Base-by-base conservation (phyloP, 2,329 filamentous ascomycete genomes). In the Ilyonectria robusta region DNA sequence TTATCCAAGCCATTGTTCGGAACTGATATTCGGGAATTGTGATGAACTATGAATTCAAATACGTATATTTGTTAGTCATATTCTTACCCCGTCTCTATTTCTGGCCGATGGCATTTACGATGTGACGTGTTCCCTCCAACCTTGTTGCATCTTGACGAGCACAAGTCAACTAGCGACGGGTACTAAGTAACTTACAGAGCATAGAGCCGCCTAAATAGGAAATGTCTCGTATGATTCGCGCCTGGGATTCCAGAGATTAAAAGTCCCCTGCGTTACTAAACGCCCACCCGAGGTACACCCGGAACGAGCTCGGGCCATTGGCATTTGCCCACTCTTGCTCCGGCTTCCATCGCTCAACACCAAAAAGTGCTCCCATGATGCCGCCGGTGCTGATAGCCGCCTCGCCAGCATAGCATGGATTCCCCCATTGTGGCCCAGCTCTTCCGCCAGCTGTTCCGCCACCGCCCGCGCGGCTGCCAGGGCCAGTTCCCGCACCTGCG, bases 401-500 rank as follows among this genome's bases (percentile, higher is more conserved):
- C 35, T 58, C 54, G 47, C 47, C 55, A 46, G 58, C 50, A 15
- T 48, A 72, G 72, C 72, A 97, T 97, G 94, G 94, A 97, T 83
- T 95, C 93, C 19, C 92, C 92, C 66, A 84, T 93, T 69, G 87
- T 94, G 72, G 89, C 89, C 55, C 92, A 92, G 78, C 87, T 97
- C 78, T 95, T 98, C 77, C 90, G 93, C 76, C 93, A 94, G 84
- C 89, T 98, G 47, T 97, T 97, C 76, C 89, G 90, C 50, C 93
- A 95, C 76, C 77, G 80, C 7, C 76, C 80, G 2, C 74, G 75
- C 17, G 80, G 79, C 40, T 82, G 81, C 15, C 79, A 76, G 62
- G 74, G 74, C 29, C 71, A 74, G 40, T 61, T 77, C 6, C 66
- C 70, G 11, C 59, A 63, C 40, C 64, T 75, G 13, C 71, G 74